Evolutionary conservation across 495 filamentous ascomycete genomes (phyloP), one percentile per base, ranked within the genome.

Genomic region (Neurospora sp.): DNA sequence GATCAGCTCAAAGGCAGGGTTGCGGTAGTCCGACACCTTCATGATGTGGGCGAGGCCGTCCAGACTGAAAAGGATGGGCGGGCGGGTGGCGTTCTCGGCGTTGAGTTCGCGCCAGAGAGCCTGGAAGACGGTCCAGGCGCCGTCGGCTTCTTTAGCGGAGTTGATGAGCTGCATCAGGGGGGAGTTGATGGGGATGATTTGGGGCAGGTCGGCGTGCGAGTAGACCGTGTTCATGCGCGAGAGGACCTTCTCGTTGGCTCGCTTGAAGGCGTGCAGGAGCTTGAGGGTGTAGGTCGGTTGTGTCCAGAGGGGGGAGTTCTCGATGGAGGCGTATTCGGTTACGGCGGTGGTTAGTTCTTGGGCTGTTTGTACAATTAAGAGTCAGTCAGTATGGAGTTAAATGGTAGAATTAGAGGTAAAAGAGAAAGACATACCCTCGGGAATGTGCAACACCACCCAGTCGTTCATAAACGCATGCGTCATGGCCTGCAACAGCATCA

Each of bases 361-460:
- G 70, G 89, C 94, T 98, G 39, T 85, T 31, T 27, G 27, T 27
- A 27, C 27, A 27, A 1, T 27, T 1, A 27, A 27, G 27, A 27
- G 27, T 27, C 27, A 27, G 27, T 27, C 27, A 27, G 27, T 27
- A 27, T 27, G 27, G 27, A 27, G 27, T 27, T 2, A 27, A 27
- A 27, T 27, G 27, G 27, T 27, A 27, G 27, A 1, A 27, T 27
- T 1, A 27, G 2, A 27, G 27, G 27, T 27, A 27, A 1, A 27
- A 1, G 27, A 2, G 27, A 27, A 2, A 31, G 3, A 3, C 31
- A 0, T 4, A 96, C 95, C 92, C 79, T 99, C 94, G n/a, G 96
- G 94, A 70, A 98, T 87, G 75, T 92, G 90, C 71, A 99, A 85
- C 12, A 98, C 95, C 40, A 97, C 86, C 94, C 94, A 97, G 20